Conservation (phyloP, 805 yeast species). For the Kodamaea laetipori region DNA sequence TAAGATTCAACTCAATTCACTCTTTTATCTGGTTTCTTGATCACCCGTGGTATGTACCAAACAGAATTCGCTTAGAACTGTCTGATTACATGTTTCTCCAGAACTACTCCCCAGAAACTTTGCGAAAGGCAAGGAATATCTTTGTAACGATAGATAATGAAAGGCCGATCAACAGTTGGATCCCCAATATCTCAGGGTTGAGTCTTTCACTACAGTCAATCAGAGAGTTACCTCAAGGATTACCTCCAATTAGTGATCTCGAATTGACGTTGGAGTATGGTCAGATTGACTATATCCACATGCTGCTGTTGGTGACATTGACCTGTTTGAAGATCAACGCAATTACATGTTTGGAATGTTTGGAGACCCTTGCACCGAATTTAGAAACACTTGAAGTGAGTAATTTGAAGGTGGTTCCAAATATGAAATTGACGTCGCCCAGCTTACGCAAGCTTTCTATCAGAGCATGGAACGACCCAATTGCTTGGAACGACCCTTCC, state of each 20-base stretch:
- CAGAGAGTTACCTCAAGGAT: not conserved
- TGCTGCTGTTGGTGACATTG: not conserved
- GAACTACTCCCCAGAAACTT: not conserved
- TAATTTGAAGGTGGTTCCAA: not conserved
- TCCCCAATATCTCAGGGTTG: not conserved
- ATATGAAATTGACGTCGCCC: not conserved
- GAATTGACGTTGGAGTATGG: not conserved
- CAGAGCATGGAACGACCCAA: constrained; percentile 1
- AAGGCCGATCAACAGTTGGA: no score
- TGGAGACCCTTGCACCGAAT: not conserved
- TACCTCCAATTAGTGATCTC: not conserved
- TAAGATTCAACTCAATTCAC: not conserved
- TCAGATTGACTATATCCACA: not conserved
- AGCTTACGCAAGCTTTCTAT: not conserved
- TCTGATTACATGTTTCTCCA: not conserved
- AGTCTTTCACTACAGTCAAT: not conserved
- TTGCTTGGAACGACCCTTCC: not conserved
- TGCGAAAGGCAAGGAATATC: not conserved
- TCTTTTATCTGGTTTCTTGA: not conserved
- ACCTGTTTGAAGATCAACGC: not conserved
- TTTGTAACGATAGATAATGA: not conserved
- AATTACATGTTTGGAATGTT: not conserved
- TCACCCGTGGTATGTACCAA: not conserved
- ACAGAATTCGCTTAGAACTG: not conserved
- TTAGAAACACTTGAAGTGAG: not conserved